A percentile compares a stretch with the other conserved stretches of the same genome.
phyloP scores from a whole-genome alignment of 129 eudicot species.

The Centaurea solstitialis region DNA sequence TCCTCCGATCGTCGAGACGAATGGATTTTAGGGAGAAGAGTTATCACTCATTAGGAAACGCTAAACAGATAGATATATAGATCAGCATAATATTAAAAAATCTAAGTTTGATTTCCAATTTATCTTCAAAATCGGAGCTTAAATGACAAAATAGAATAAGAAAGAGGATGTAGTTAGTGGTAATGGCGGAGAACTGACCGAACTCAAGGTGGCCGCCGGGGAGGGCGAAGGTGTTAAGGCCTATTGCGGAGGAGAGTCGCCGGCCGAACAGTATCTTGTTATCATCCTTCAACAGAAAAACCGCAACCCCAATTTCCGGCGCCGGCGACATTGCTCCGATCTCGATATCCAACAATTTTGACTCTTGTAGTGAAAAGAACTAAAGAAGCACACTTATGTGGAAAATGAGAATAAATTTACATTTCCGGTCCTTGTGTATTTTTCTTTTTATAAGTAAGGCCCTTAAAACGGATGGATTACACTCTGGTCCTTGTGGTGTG shows the following conservation, averaged over 20 bases:
- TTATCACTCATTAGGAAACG: not conserved
- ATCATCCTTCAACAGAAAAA: constrained; percentile 56
- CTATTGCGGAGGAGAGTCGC: constrained; percentile 57
- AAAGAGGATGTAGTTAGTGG: not conserved
- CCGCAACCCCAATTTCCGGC: constrained; percentile 59
- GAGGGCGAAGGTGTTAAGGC: constrained; percentile 53
- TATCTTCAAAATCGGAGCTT: not conserved
- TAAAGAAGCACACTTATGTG: not conserved
- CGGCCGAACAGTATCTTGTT: constrained; percentile 64
- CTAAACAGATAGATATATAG: not conserved
- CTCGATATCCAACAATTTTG: not conserved
- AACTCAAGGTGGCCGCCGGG: constrained; percentile 95
- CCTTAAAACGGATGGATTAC: not conserved
- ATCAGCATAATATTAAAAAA: not conserved
- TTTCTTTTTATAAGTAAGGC: too few species aligned
- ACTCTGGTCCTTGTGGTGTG: too few species aligned
- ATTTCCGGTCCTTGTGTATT: not conserved
- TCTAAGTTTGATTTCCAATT: not conserved
- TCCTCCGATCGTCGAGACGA: too few species aligned
- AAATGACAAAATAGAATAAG: not conserved
- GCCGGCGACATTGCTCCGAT: constrained; percentile 3
- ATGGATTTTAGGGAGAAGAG: too few species aligned
- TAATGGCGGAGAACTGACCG: constrained; percentile 41
- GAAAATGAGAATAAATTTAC: not conserved
- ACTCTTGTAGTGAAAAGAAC: not conserved